These are phyloP conservation scores for Beauveria sp. DNA, from an alignment of 2,329 filamentous ascomycete species.

Conservation along the genomic window DNA sequence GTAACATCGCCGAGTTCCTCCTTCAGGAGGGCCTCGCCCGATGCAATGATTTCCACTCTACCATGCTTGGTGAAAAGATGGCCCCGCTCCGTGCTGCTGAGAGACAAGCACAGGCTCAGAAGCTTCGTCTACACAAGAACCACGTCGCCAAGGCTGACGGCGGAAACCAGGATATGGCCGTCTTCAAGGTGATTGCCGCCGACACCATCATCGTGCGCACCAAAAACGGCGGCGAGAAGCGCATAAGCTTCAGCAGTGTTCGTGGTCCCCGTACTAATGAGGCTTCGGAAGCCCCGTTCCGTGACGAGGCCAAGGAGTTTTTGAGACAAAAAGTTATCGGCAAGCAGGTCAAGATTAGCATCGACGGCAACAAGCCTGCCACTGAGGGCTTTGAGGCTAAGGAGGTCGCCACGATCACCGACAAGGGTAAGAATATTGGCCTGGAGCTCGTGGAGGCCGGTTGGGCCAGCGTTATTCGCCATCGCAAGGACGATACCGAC, in stretches of 20 bases:
- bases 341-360: slow-evolving; percentile 82
- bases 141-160: slow-evolving; percentile 63
- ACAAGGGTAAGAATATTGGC: slow-evolving; percentile 81
- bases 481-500: slow-evolving; percentile 90
- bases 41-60: slow-evolving; percentile 94
- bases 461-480: slow-evolving; percentile 87
- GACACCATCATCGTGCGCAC: slow-evolving; percentile 83
- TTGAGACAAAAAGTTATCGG: slow-evolving; percentile 89
- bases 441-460: slow-evolving; percentile 83
- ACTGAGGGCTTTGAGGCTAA: slow-evolving; percentile 87
- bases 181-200: slow-evolving; percentile 77
- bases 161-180: slow-evolving; percentile 68
- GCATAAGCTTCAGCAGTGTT: slow-evolving; percentile 86
- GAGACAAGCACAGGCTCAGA: slow-evolving; percentile 69
- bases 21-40: slow-evolving; percentile 83
- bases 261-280: slow-evolving; percentile 87
- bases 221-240: slow-evolving; percentile 79
- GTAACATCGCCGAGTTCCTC: slow-evolving; percentile 87
- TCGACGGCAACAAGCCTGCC: slow-evolving; percentile 86
- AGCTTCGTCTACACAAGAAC: slow-evolving; percentile 73
- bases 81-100: slow-evolving; percentile 76
- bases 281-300: slow-evolving; percentile 78
- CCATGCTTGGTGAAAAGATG: slow-evolving; percentile 85
- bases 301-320: slow-evolving; percentile 92
- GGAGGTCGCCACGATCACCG: slow-evolving; percentile 82